Evolutionary conservation across 2,329 filamentous ascomycete species (phyloP).

Genomic region (Meredithiella fracta): DNA sequence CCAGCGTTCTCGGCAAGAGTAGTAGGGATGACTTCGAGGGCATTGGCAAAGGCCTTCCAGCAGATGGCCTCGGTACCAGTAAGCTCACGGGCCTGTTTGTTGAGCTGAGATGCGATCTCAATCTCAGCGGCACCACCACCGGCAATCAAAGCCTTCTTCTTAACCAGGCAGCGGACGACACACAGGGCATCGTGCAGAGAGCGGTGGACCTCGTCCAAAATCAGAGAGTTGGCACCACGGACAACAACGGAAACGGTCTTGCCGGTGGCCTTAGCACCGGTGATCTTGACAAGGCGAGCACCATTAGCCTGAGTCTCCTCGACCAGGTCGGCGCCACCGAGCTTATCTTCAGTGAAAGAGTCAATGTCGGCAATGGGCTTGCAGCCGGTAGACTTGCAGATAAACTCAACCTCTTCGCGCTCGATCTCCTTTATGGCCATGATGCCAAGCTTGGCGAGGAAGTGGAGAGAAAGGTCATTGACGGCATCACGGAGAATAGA

Average conservation of each 20-base stretch:
- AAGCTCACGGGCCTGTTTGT: slow-evolving; percentile 64
- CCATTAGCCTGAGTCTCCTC: slow-evolving; percentile 82
- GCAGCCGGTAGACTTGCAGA: slow-evolving; percentile 97
- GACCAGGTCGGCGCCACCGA: slow-evolving; percentile 80
- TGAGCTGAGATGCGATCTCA: slow-evolving; percentile 77
- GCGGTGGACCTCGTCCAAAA: slow-evolving; percentile 92
- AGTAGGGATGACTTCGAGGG: slow-evolving; percentile 91
- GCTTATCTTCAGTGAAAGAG: slow-evolving; percentile 96
- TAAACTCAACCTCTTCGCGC: slow-evolving; percentile 95
- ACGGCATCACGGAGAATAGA: slow-evolving; percentile 94
- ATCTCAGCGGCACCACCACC: slow-evolving; percentile 94
- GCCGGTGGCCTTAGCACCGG: slow-evolving; percentile 65
- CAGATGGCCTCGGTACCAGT: slow-evolving; percentile 91
- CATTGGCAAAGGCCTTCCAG: slow-evolving; percentile 97
- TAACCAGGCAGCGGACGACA: slow-evolving; percentile 90
- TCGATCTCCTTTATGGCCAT: slow-evolving; percentile 95
- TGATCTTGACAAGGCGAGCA: slow-evolving; percentile 86
- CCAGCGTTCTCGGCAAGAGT: slow-evolving; percentile 95
- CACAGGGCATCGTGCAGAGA: slow-evolving; percentile 94
- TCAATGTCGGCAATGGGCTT: slow-evolving; percentile 98
- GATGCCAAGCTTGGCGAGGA: slow-evolving; percentile 93
- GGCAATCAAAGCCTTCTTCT: slow-evolving; percentile 98
- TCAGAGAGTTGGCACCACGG: slow-evolving; percentile 82
- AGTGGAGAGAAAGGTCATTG: slow-evolving; percentile 93
- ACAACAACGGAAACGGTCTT: slow-evolving; percentile 92